A percentile compares a stretch with the other conserved stretches of the same genome.
Conservation (phyloP, 2,329 filamentous ascomycete species). For the Apiospora koreana region DNA sequence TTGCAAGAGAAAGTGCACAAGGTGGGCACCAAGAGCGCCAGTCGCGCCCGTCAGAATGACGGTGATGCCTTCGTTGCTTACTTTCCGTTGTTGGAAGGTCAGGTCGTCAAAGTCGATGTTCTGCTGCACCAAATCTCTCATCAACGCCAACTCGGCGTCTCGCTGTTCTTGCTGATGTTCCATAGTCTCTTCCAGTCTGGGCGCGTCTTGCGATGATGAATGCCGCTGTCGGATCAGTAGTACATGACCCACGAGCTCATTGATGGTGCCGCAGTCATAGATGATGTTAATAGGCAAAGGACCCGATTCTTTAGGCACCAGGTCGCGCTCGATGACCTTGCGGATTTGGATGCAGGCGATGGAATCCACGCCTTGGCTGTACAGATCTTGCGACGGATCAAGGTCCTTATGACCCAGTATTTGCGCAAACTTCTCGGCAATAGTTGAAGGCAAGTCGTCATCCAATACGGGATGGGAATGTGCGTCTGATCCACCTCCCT, state of each 20-base stretch:
- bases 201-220: neutral
- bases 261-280: slow-evolving; percentile 59
- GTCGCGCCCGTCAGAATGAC: slow-evolving; percentile 31
- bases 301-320: slow-evolving; percentile 17
- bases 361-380: slow-evolving; percentile 61
- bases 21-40: slow-evolving; percentile 46
- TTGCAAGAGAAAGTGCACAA: slow-evolving; percentile 46
- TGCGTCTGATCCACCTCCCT: slow-evolving; percentile 15
- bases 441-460: slow-evolving; percentile 32
- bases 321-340: slow-evolving; percentile 27
- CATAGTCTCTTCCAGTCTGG: neutral
- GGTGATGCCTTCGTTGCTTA: slow-evolving; percentile 10
- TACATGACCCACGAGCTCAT: slow-evolving; percentile 27
- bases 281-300: slow-evolving; percentile 57
- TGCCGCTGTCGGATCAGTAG: slow-evolving; percentile 4
- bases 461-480: neutral
- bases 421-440: slow-evolving; percentile 35
- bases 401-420: slow-evolving; percentile 28
- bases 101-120: slow-evolving; percentile 28
- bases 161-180: neutral
- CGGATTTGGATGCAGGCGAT: slow-evolving; percentile 56
- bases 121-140: slow-evolving; percentile 30
- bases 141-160: slow-evolving; percentile 22
- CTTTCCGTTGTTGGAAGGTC: slow-evolving; percentile 13
- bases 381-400: slow-evolving; percentile 50